Conservation (phyloP, 116 monocot genomes). For the Phalaenopsis hybrid region DNA sequence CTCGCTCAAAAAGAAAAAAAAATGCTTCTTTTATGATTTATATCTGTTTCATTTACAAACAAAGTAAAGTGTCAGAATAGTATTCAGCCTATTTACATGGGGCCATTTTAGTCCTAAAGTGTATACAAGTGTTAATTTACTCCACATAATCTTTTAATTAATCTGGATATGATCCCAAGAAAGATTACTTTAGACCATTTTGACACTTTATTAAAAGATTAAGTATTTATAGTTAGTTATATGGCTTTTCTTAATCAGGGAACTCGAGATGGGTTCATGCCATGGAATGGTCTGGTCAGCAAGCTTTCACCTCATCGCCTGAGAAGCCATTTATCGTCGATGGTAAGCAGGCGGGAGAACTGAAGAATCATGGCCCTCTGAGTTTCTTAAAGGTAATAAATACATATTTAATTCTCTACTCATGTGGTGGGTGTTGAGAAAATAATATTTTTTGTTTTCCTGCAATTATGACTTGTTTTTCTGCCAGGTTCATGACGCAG, state of each 20-base stretch:
- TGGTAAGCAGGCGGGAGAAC: slow-evolving; percentile 37
- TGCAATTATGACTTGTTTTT: not conserved
- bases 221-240: not conserved
- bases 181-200: not conserved
- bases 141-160: too few species aligned
- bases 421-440: not conserved
- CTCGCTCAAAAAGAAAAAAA: not conserved
- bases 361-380: slow-evolving; percentile 61
- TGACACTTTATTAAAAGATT: not conserved
- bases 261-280: slow-evolving; percentile 82
- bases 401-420: not conserved
- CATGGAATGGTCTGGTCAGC: slow-evolving; percentile 78
- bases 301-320: slow-evolving; percentile 34
- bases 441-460: not conserved
- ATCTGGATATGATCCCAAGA: too few species aligned
- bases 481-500: slow-evolving; percentile 51
- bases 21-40: not conserved
- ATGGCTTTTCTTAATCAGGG: slow-evolving; percentile 30
- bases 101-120: not conserved
- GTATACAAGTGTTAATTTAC: not conserved
- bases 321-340: slow-evolving; percentile 46
- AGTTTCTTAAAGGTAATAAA: slow-evolving; percentile 53
- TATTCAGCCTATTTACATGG: not conserved
- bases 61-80: not conserved
- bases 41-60: not conserved